A percentile compares a stretch with the other conserved stretches of the same genome.
Evolutionary conservation across 805 yeast species (phyloP).

Genomic region (Maudiozyma barnettii): DNA sequence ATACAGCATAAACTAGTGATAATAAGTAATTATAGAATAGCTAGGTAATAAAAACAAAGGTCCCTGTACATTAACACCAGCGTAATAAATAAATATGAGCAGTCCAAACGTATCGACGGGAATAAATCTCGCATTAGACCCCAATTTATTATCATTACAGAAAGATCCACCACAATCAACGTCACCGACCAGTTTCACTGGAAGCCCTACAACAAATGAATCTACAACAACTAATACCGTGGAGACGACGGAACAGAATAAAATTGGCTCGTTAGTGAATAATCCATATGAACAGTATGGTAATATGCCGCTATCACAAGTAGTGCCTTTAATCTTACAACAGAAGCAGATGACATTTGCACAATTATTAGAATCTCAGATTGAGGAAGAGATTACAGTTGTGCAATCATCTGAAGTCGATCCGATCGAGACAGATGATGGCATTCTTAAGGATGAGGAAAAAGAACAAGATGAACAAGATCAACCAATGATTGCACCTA

Average conservation of each 20-base stretch:
- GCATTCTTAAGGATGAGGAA: not conserved
- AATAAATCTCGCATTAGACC: constrained; percentile 28
- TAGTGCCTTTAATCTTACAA: constrained; percentile 48
- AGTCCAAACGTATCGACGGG: constrained; percentile 4
- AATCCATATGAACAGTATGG: constrained; percentile 28
- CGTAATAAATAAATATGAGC: too few species aligned
- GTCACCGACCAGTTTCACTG: not conserved
- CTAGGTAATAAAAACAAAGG: too few species aligned
- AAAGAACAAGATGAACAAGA: not conserved
- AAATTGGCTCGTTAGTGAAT: constrained; percentile 12
- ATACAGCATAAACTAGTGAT: too few species aligned
- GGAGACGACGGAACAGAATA: not conserved
- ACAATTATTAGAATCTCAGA: constrained; percentile 5
- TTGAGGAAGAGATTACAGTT: constrained; percentile 1
- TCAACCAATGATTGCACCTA: not conserved
- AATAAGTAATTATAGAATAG: too few species aligned
- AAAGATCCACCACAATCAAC: constrained; percentile 1
- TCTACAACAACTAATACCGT: not conserved
- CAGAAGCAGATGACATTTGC: constrained; percentile 9
- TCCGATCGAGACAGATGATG: not conserved
- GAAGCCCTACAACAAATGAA: not conserved
- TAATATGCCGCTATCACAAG: constrained; percentile 39
- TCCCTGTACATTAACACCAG: not conserved
- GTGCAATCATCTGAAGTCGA: not conserved
- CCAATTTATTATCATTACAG: constrained; percentile 23